Base-by-base conservation (phyloP, 2,329 filamentous ascomycete species). In the Aspergillus brunneoviolaceus region DNA sequence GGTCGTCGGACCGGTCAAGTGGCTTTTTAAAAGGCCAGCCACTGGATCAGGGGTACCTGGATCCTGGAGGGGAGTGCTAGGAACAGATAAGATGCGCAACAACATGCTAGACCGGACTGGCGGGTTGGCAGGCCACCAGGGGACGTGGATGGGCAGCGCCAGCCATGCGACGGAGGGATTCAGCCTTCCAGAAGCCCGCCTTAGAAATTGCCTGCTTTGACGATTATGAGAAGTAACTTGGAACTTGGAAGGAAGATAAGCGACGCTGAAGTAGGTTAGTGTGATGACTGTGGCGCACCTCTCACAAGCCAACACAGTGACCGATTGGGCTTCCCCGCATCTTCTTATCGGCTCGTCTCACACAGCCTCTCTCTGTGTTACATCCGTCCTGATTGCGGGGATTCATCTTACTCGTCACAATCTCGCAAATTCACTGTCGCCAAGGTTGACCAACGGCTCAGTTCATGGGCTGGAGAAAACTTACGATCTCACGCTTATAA, bases 1-100 rank as follows among this genome's bases (percentile, higher is more conserved):
- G 60, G 60, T 55, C 29, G 49, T 55, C 60, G 60, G 60, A 60
- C 60, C 60, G 60, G 60, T 61, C 11, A 45, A 50, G 11, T 19
- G 21, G 56, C 50, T 25, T n/a, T 49, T 12, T 27, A 35, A 19
- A 47, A 33, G 48, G 47, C 39, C 35, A 49, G 14, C 23, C 35
- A 42, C 49, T 21, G 35, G 49, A 6, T 49, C 49, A 58, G 49
- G 55, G 48, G 49, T 52, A 21, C 49, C 21, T 51, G 19, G 55
- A 52, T 35, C 33, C 49, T 45, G 33, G 10, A 29, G 27, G 7
- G 29, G 10, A 23, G n/a, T 10, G 33, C 33, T 25, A 23, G 6
- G 49, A 45, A 19, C 49, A 35, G 49, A 33, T 42, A 42, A 42
- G 39, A 42, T n/a, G 39, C 16, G 39, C 49, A 29, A 7, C 23